Base-by-base conservation (phyloP, 2,329 filamentous ascomycete genomes). In the Calonectria leucothoes region DNA sequence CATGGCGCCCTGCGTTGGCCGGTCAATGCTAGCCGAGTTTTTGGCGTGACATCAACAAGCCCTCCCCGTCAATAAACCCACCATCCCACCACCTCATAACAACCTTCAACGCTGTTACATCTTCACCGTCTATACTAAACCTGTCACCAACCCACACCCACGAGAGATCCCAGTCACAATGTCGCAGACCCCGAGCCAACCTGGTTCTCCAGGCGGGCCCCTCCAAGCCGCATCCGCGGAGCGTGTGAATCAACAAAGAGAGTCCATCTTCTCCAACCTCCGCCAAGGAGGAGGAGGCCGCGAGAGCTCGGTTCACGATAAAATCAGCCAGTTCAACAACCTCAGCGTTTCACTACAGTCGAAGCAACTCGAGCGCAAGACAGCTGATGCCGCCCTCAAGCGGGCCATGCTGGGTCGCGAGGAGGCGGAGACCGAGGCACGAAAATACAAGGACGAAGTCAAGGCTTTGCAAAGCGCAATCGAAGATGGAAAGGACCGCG, bases 261-360 rank as follows among this genome's bases (percentile, higher is more conserved):
- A 85, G 20, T 80, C 83, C 69, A 77, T 85, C 69, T 82, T 86
- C 76, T 80, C 84, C 31, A 81, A 85, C 48, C 79, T 78, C 55
- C 83, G 81, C 75, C 81, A 73, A 80, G 85, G 42, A n/a, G 85
- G 42, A n/a, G 39, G 85, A 71, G 84, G 84, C 70, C 88, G 91
- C 75, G 90, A 91, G 74, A 91, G 90, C 78, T 90, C 91, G 27
- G 91, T 94, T 7, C 88, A 92, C 78, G 91, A 93, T 73, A 91
- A 92, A 80, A 93, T 94, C 75, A 92, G 91, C 80, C 93, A 94
- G 83, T 94, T 95, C 84, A 94, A 95, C 85, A 90, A 88, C 71
- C 87, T 95, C 42, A 89, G 89, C 71, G 87, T 95, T 55, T 89
- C 92, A 71, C 85, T 88, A 76, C 87, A 90, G 82, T 89, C 89